Conservation (phyloP, 306 rosid species). For the Glycine soja region DNA sequence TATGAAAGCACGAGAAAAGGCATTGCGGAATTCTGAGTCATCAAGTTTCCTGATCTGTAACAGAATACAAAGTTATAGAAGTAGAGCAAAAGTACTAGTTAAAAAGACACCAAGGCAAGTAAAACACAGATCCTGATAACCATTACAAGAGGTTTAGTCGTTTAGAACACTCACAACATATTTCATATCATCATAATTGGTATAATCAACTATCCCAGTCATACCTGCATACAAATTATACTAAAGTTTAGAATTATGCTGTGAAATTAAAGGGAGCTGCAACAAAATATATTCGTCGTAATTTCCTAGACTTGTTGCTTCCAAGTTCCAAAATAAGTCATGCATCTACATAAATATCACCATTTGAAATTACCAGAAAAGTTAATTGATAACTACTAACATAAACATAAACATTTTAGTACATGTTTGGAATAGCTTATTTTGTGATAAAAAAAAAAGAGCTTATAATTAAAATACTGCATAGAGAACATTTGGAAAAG, state of each 20-base stretch:
- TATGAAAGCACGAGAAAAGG: constrained; percentile 78
- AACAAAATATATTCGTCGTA: constrained; percentile 1
- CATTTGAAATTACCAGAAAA: too few relatives aligned
- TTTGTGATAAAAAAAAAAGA: constrained; percentile 2
- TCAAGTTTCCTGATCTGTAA: constrained; percentile 85
- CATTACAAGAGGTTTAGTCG: constrained; percentile 51
- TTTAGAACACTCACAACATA: too few relatives aligned
- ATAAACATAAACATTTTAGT: background rate
- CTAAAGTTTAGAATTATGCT: constrained; percentile 17
- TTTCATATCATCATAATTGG: constrained; percentile 74
- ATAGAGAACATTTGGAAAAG: background rate
- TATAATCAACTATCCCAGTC: constrained; percentile 89
- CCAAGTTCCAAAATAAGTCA: background rate
- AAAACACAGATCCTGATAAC: constrained; percentile 6
- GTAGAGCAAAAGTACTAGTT: background rate
- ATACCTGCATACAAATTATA: constrained; percentile 59
- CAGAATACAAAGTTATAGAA: constrained; percentile 25
- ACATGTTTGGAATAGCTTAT: constrained; percentile 10
- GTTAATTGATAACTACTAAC: too few relatives aligned
- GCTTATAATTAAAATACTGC: background rate
- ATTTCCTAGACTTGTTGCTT: background rate
- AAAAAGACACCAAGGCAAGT: constrained; percentile 10
- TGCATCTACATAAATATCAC: constrained; percentile 12
- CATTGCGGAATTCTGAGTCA: constrained; percentile 85
- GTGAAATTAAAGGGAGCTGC: background rate